A percentile compares a stretch with the other conserved stretches of the same genome.
Evolutionary conservation across 2,329 filamentous ascomycete genomes (phyloP).

Genomic region (Didymella glomerata): DNA sequence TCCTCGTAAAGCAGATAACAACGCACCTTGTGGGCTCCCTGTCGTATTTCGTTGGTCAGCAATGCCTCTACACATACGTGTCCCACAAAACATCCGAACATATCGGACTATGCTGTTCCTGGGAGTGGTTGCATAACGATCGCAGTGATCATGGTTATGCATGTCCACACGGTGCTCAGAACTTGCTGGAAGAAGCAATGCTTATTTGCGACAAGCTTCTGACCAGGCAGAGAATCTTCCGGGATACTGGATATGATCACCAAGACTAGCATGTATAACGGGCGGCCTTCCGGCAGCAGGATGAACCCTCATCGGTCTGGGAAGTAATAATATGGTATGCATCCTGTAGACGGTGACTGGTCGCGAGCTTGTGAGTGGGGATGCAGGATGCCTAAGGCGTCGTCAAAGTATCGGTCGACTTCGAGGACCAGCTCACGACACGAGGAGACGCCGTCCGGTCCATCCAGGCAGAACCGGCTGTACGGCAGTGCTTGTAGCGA

Average conservation of each 20-base stretch:
- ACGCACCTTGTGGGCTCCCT: conserved; percentile 5
- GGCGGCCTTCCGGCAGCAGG: not conserved
- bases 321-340: not conserved
- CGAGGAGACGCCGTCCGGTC: not conserved
- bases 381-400: not conserved
- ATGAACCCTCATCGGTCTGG: not conserved
- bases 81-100: conserved; percentile 1
- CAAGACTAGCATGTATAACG: not conserved
- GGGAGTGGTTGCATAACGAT: conserved; percentile 6
- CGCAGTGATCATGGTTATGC: not conserved
- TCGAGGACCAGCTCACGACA: not conserved
- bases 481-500: not conserved
- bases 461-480: not conserved
- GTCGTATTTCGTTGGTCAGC: conserved; percentile 22
- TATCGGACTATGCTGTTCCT: not conserved
- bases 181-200: conserved; percentile 14
- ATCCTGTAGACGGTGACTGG: not conserved
- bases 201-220: conserved; percentile 29
- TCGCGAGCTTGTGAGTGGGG: not conserved
- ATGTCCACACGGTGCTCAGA: conserved; percentile 4
- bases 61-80: not conserved
- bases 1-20: conserved; percentile 21
- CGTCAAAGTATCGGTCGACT: conserved; percentile 1
- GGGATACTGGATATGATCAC: not conserved
- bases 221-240: not conserved